Conservation (phyloP, 805 yeast species). For the Yarrowia sp. region DNA sequence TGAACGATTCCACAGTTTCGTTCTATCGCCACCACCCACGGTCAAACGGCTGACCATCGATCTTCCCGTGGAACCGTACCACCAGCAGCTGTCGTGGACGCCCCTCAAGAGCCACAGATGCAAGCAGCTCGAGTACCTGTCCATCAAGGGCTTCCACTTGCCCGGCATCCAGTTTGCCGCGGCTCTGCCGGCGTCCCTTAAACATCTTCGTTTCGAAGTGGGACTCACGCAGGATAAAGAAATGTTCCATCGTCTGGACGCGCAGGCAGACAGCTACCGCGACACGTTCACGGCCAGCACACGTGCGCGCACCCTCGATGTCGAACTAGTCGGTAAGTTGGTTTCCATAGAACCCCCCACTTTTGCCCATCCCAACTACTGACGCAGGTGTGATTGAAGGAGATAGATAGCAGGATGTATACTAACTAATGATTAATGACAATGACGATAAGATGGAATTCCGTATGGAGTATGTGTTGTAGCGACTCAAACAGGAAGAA, state of each 20-base stretch:
- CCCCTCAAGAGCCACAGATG: conserved; percentile 33
- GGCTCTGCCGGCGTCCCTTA: conserved; percentile 39
- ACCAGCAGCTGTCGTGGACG: conserved; percentile 39
- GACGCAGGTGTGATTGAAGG: conserved; percentile 35
- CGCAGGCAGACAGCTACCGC: conserved; percentile 36
- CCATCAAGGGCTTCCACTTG: conserved; percentile 40
- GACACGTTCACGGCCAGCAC: conserved; percentile 33
- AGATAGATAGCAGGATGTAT: conserved; percentile 18
- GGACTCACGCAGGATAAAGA: conserved; percentile 39
- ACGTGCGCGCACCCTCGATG: conserved; percentile 11
- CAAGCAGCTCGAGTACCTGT: conserved; percentile 39
- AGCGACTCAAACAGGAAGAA: too few relatives aligned
- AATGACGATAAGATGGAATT: neutral
- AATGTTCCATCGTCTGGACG: conserved; percentile 36
- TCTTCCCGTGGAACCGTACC: conserved; percentile 38
- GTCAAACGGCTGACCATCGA: conserved; percentile 39
- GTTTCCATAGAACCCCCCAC: conserved; percentile 33
- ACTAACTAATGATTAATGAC: conserved; percentile 34
- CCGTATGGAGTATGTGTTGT: neutral
- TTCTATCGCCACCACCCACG: conserved; percentile 40
- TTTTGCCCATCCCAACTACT: conserved; percentile 33
- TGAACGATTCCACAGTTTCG: conserved; percentile 40
- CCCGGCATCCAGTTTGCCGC: conserved; percentile 39
- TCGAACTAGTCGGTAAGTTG: conserved; percentile 38
- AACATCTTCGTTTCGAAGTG: conserved; percentile 37